A percentile compares a stretch with the other conserved stretches of the same genome.
These are phyloP conservation scores for Euphorbia lathyris DNA, from an alignment of 345 rosid genomes.

Conservation along the genomic window DNA sequence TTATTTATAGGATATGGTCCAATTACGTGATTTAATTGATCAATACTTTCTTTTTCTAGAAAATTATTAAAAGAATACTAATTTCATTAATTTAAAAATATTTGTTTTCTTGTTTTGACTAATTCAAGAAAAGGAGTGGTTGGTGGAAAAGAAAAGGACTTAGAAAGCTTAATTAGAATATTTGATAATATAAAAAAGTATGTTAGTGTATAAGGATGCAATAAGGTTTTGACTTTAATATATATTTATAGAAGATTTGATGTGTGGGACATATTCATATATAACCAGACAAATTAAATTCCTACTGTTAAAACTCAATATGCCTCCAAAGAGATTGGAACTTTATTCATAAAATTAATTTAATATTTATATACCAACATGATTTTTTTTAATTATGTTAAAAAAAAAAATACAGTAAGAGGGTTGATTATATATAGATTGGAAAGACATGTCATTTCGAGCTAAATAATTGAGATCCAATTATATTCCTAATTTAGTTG, in stretches of 20 bases:
- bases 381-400: too few species aligned
- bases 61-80: not conserved
- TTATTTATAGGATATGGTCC: not conserved
- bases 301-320: not conserved
- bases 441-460: not conserved
- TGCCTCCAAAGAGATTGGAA: too few species aligned
- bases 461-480: not conserved
- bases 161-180: not conserved
- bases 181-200: not conserved
- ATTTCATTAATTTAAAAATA: too few species aligned
- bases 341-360: too few species aligned
- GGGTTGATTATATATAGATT: not conserved
- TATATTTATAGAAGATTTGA: too few species aligned
- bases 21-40: not conserved
- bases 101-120: slow-evolving; percentile 1
- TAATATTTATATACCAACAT: too few species aligned
- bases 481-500: not conserved
- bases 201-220: not conserved
- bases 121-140: not conserved
- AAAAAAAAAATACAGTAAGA: not conserved
- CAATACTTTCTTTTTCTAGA: not conserved
- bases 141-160: not conserved
- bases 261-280: not conserved
- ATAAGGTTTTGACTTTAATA: not conserved
- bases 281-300: not conserved